These are phyloP conservation scores for Omphalotus guepiniiformis DNA, from an alignment of 768 basidiomycete genomes.

Conservation along the genomic window DNA sequence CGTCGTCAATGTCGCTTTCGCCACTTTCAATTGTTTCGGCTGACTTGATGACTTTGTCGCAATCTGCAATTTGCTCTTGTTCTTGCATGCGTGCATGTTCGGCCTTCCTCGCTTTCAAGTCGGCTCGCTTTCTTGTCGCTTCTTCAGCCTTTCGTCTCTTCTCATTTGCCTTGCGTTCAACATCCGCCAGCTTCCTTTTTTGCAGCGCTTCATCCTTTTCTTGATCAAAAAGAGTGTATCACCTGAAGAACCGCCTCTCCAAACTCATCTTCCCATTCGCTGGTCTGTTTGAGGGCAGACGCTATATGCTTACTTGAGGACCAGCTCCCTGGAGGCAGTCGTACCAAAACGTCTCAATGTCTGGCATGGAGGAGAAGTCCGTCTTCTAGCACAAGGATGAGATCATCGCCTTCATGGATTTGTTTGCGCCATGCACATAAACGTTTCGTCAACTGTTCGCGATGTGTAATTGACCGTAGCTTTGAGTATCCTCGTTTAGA, in stretches of 20 bases:
- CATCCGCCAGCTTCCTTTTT: neutral
- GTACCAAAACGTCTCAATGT: neutral
- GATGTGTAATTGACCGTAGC: neutral
- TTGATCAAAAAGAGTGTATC: neutral
- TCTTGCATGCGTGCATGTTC: constrained; percentile 15
- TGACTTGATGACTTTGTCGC: too few relatives aligned
- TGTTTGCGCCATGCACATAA: neutral
- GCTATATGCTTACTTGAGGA: neutral
- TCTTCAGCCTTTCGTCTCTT: neutral
- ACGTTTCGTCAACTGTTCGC: neutral
- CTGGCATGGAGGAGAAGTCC: neutral
- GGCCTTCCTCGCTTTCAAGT: constrained; percentile 6
- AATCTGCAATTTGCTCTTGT: too few relatives aligned
- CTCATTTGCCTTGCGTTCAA: neutral
- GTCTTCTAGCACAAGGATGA: constrained; percentile 18
- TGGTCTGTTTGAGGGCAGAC: neutral
- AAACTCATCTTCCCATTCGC: neutral
- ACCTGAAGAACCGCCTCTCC: neutral
- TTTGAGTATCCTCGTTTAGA: neutral
- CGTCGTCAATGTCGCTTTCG: neutral
- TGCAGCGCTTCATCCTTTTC: neutral
- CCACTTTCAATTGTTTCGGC: too few relatives aligned
- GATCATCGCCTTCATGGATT: constrained; percentile 10
- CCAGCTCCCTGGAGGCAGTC: neutral
- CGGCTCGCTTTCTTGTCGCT: constrained; percentile 10